A percentile compares a stretch with the other conserved stretches of the same genome.
Evolutionary conservation across 2,329 filamentous ascomycete species (phyloP).

Genomic region (Eurotiales sp.): DNA sequence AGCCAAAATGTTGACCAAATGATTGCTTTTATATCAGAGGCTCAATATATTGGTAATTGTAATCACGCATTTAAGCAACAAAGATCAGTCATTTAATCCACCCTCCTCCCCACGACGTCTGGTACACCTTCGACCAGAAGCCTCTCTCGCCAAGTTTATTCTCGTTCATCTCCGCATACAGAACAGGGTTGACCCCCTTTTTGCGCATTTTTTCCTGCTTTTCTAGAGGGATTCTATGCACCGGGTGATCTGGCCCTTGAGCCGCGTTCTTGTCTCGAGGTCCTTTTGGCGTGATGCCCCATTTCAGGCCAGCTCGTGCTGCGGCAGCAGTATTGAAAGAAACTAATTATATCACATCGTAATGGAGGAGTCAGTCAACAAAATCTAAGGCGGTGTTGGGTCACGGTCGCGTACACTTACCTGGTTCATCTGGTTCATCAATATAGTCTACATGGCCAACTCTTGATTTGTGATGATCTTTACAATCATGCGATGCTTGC

Average conservation of each 20-base stretch:
- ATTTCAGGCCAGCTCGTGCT: constrained; percentile 12
- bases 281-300: constrained; percentile 15
- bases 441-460: no score
- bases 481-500: no score
- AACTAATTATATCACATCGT: background rate
- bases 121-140: constrained; percentile 19
- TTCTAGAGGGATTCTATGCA: constrained; percentile 26
- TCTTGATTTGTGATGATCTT: no score
- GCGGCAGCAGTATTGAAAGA: background rate
- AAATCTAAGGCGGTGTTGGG: no score
- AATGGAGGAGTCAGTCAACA: no score
- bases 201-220: constrained; percentile 43
- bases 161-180: constrained; percentile 48
- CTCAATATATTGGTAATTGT: no score
- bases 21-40: no score
- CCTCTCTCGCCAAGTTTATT: constrained; percentile 31
- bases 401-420: no score
- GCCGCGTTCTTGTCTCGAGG: constrained; percentile 10
- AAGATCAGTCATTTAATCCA: constrained; percentile 13
- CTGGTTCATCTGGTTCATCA: no score
- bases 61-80: no score
- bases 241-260: constrained; percentile 16
- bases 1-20: no score
- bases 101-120: constrained; percentile 17
- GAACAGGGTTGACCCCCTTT: constrained; percentile 46